Conservation (phyloP, 2,329 filamentous ascomycete species). For the Didymella glomerata region DNA sequence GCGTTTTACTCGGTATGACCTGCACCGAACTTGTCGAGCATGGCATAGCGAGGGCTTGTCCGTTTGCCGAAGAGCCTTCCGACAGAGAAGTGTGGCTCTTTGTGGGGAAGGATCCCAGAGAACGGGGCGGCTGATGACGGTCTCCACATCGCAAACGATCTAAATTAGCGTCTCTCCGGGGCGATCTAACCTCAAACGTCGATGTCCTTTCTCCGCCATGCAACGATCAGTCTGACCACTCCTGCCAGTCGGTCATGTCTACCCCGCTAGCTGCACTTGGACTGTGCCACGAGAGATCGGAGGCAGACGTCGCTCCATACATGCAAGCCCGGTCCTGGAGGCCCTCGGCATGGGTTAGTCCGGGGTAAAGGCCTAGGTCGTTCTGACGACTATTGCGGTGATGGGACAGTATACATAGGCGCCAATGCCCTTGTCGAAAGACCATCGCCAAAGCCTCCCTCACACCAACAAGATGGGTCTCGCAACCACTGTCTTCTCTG, state of each 20-base stretch:
- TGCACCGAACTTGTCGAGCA: constrained; percentile 5
- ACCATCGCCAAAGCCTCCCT: constrained; percentile 10
- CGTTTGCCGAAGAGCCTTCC: constrained; percentile 5
- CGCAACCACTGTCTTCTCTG: constrained; percentile 29
- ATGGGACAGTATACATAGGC: constrained; percentile 9
- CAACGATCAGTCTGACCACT: not conserved
- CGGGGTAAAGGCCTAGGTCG: constrained; percentile 8
- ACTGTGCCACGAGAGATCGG: constrained; percentile 2
- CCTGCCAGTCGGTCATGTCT: constrained; percentile 8
- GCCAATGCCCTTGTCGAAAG: not conserved
- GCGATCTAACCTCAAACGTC: constrained; percentile 1
- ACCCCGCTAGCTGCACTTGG: constrained; percentile 9
- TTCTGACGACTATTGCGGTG: not conserved
- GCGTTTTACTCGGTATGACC: constrained; percentile 3
- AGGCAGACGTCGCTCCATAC: constrained; percentile 9
- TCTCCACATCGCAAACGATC: not conserved
- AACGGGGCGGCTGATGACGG: not conserved
- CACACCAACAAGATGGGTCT: constrained; percentile 24
- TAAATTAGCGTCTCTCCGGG: not conserved
- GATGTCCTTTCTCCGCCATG: not conserved
- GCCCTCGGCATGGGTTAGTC: constrained; percentile 7
- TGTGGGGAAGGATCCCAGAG: constrained; percentile 3
- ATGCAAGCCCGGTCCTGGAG: not conserved
- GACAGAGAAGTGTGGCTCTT: not conserved
- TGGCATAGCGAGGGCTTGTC: constrained; percentile 1